Base-by-base conservation (phyloP, 2,329 filamentous ascomycete genomes). In the Gremmenia infestans region DNA sequence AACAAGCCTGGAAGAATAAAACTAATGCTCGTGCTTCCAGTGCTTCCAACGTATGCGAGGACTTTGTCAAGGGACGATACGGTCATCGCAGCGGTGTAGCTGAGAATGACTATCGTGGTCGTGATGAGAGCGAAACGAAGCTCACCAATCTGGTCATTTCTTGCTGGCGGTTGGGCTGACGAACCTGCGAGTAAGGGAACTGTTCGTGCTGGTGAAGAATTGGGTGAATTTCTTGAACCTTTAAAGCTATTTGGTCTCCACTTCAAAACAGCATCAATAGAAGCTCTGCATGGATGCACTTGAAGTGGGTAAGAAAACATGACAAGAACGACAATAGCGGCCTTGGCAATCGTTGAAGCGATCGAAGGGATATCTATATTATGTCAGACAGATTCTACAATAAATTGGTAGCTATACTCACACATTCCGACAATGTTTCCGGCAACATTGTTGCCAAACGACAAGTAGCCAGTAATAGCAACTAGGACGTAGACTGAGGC, bases 271-370 rank as follows among this genome's bases (percentile, higher is more conserved):
- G 94, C 93, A 67, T 97, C 91, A 28, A 97, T 78, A 15, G 90
- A 96, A n/a, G 94, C 94, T 58, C 94, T 86, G 74, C 94, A 97
- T 0, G 94, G 94, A 70, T 99, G 94, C 39, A 96, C 88, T 72
- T 99, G 94, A 1, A 99, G 81, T 1, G 94, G 94, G 59, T 97
- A 93, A 15, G 91, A 96, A 71, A 99, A 97, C 72, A 95, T 91
- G 64, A 99, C 94, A 1, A 99, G 83, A 56, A 97, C 81, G 39
- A 99, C 94, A 62, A 99, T 99, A 48, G 94, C 94, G 2, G 91
- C 90, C 63, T 95, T 93, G 53, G 90, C 94, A 64, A 99, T 91
- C 1, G 93, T 97, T 1, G 92, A 93, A 15, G 88, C 86, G 45
- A 90, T 80, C 1, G 88, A 90, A 2, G 89, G 82, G 4, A 83